Conservation (phyloP, 108 stramenopile species). For the Cyclotella distinguenda region DNA sequence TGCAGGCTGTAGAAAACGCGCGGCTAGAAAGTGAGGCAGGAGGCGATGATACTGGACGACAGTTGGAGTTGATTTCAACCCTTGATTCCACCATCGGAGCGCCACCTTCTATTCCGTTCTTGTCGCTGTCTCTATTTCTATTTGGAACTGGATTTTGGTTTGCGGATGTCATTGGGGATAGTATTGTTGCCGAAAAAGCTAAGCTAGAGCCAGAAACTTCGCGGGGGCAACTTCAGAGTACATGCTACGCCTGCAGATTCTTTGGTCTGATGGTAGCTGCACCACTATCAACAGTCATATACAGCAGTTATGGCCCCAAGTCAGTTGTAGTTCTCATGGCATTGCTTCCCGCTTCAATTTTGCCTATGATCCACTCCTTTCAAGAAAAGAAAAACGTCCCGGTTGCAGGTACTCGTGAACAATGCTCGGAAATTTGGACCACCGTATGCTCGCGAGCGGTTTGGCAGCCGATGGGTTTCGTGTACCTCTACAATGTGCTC, state of each 20-base stretch:
- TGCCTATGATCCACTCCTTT: slow-evolving; percentile 61
- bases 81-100: neutral
- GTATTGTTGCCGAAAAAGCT: slow-evolving; percentile 85
- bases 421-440: slow-evolving; percentile 80
- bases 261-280: slow-evolving; percentile 83
- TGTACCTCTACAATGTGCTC: slow-evolving; percentile 83
- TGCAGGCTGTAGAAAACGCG: slow-evolving; percentile 30
- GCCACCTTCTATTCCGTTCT: slow-evolving; percentile 66
- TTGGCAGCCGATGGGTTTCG: slow-evolving; percentile 89
- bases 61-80: slow-evolving; percentile 14
- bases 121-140: slow-evolving; percentile 50
- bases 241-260: slow-evolving; percentile 82
- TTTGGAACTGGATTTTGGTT: slow-evolving; percentile 85
- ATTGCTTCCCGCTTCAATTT: slow-evolving; percentile 58
- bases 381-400: slow-evolving; percentile 57
- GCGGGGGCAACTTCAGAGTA: slow-evolving; percentile 71
- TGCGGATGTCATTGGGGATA: slow-evolving; percentile 87
- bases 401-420: slow-evolving; percentile 58
- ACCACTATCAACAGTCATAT: slow-evolving; percentile 65
- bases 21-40: slow-evolving; percentile 30
- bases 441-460: slow-evolving; percentile 83
- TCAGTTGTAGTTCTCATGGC: slow-evolving; percentile 64
- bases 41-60: slow-evolving; percentile 16
- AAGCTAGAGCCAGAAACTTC: slow-evolving; percentile 74
- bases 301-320: slow-evolving; percentile 56